phyloP scores from a whole-genome alignment of 768 basidiomycete genomes.

The Mycena venus region DNA sequence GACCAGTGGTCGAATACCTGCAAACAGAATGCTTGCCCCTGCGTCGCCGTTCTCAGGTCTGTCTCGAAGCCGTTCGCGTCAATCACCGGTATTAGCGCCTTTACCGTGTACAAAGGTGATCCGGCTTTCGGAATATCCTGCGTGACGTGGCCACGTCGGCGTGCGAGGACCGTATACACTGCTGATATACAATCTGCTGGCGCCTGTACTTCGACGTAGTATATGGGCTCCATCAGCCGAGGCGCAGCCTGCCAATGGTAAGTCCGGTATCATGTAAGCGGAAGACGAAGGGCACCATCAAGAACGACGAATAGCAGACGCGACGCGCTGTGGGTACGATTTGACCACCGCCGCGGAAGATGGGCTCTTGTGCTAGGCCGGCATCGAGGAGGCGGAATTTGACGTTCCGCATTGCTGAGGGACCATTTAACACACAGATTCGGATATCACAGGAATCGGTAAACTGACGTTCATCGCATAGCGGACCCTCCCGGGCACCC shows the following conservation, averaged over 20 bases:
- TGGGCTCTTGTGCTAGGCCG: constrained; percentile 92
- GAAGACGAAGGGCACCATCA: constrained; percentile 75
- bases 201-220: constrained; percentile 99
- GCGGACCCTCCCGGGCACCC: constrained; percentile 96
- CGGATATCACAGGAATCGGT: background rate
- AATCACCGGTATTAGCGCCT: constrained; percentile 97
- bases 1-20: constrained; percentile 99
- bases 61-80: constrained; percentile 99
- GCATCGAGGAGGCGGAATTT: constrained; percentile 98
- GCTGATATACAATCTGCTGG: constrained; percentile 99
- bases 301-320: constrained; percentile 98
- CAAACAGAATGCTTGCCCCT: constrained; percentile 98
- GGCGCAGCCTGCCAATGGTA: constrained; percentile 81
- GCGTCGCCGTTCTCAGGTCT: constrained; percentile 95
- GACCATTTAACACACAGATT: constrained; percentile 1
- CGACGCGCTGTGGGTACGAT: constrained; percentile 99
- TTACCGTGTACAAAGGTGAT: constrained; percentile 97
- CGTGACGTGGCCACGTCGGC: constrained; percentile 98
- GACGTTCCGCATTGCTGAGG: constrained; percentile 94
- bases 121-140: constrained; percentile 98
- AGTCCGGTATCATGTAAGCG: constrained; percentile 1
- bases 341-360: constrained; percentile 98
- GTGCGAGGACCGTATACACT: constrained; percentile 98
- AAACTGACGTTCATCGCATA: constrained; percentile 97
- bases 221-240: constrained; percentile 95